These are phyloP conservation scores for Dryas drummondii DNA, from an alignment of 306 rosid species.

Conservation along the genomic window DNA sequence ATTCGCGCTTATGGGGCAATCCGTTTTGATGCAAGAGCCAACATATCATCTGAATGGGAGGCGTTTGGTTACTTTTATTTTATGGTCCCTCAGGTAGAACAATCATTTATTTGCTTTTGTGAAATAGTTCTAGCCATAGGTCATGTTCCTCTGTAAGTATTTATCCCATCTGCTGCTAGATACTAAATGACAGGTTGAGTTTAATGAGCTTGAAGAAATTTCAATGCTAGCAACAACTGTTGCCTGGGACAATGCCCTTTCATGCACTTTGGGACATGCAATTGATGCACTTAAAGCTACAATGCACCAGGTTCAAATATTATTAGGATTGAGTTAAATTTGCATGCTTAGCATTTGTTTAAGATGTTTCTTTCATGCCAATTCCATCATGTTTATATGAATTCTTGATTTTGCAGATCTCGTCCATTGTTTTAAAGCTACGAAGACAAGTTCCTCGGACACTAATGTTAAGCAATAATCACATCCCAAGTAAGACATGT, in stretches of 20 bases:
- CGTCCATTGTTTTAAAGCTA: slow-evolving; percentile 54
- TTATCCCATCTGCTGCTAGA: slow-evolving; percentile 61
- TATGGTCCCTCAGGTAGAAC: slow-evolving; percentile 86
- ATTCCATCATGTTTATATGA: neutral
- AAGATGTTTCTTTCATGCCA: neutral
- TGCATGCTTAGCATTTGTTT: neutral
- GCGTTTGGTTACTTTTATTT: slow-evolving; percentile 89
- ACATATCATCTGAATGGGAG: slow-evolving; percentile 78
- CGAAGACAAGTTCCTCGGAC: slow-evolving; percentile 55
- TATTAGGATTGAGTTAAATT: neutral
- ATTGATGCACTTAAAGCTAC: slow-evolving; percentile 62
- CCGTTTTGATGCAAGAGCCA: slow-evolving; percentile 69
- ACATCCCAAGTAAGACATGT: slow-evolving; percentile 53
- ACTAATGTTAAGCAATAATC: slow-evolving; percentile 55
- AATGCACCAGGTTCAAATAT: slow-evolving; percentile 52
- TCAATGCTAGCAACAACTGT: slow-evolving; percentile 79
- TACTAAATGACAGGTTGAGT: slow-evolving; percentile 86
- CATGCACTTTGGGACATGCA: slow-evolving; percentile 69
- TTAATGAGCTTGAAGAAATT: slow-evolving; percentile 80
- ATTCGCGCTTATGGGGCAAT: slow-evolving; percentile 91
- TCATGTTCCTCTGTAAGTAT: slow-evolving; percentile 37
- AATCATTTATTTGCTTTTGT: slow-evolving; percentile 31
- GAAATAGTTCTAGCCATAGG: slow-evolving; percentile 23
- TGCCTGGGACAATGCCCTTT: slow-evolving; percentile 87
- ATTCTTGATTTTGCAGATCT: slow-evolving; percentile 51